Conservation (phyloP, 2,329 filamentous ascomycete genomes). For the Alternaria angustiovoidea region DNA sequence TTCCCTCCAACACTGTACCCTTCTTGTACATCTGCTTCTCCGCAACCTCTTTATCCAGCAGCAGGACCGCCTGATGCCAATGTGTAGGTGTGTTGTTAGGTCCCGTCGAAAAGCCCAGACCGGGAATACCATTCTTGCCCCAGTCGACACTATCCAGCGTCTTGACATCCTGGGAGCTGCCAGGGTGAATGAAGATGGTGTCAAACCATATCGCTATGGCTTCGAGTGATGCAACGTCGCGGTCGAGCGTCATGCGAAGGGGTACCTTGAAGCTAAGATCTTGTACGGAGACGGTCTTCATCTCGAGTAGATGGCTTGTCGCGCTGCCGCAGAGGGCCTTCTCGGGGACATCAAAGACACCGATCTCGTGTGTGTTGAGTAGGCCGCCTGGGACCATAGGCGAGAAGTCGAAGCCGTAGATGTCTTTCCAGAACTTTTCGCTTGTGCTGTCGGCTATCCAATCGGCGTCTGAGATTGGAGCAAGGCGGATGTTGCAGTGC, state of each 20-base stretch:
- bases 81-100: slow-evolving; percentile 80
- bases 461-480: slow-evolving; percentile 79
- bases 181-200: slow-evolving; percentile 79
- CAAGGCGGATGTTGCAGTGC: slow-evolving; percentile 82
- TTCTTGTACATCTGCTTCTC: slow-evolving; percentile 49
- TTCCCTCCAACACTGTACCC: slow-evolving; percentile 74
- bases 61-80: slow-evolving; percentile 84
- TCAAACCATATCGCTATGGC: slow-evolving; percentile 95
- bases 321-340: slow-evolving; percentile 57
- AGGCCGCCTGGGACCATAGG: slow-evolving; percentile 85
- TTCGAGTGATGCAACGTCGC: slow-evolving; percentile 75
- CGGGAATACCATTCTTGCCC: slow-evolving; percentile 61
- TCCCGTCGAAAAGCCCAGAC: slow-evolving; percentile 88
- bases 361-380: slow-evolving; percentile 66
- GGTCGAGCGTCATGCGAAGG: slow-evolving; percentile 69
- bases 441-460: slow-evolving; percentile 79
- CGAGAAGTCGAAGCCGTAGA: slow-evolving; percentile 95
- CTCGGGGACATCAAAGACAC: slow-evolving; percentile 42
- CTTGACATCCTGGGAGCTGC: slow-evolving; percentile 34
- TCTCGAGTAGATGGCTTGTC: slow-evolving; percentile 77
- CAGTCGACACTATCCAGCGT: slow-evolving; percentile 68
- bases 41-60: slow-evolving; percentile 68
- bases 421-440: slow-evolving; percentile 79
- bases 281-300: slow-evolving; percentile 74
- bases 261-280: slow-evolving; percentile 78